These are phyloP conservation scores for Euphorbia lathyris DNA, from an alignment of 345 rosid genomes.

Conservation along the genomic window DNA sequence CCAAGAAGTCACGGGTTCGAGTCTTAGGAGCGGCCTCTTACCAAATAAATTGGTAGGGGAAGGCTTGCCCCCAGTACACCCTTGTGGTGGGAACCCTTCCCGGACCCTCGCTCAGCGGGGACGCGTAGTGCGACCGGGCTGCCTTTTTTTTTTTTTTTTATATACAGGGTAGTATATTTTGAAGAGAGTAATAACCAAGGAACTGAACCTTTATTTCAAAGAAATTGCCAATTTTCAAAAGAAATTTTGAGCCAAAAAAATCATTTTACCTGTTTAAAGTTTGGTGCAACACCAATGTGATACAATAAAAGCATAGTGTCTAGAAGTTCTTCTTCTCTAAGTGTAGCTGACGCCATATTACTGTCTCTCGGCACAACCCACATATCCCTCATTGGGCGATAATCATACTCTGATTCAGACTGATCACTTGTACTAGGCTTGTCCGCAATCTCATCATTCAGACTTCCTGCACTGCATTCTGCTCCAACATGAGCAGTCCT, in stretches of 20 bases:
- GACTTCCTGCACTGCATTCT: constrained; percentile 70
- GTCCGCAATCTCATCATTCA: constrained; percentile 81
- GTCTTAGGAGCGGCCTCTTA: too few species aligned
- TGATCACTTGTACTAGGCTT: constrained; percentile 94
- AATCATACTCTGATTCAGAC: constrained; percentile 77
- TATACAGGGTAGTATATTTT: background rate
- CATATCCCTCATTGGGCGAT: constrained; percentile 51
- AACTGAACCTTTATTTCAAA: background rate
- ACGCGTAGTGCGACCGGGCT: too few species aligned
- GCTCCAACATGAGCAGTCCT: constrained; percentile 84
- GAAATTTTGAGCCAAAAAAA: background rate
- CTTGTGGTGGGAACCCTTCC: too few species aligned
- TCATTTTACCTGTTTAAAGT: constrained; percentile 76
- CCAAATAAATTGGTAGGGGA: too few species aligned
- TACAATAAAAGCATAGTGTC: constrained; percentile 74
- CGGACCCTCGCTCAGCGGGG: too few species aligned
- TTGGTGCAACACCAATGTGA: constrained; percentile 92
- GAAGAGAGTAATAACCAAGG: background rate
- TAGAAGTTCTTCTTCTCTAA: constrained; percentile 87
- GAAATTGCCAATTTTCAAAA: background rate
- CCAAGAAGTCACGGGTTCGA: too few species aligned
- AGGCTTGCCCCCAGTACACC: too few species aligned
- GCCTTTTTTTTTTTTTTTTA: too few species aligned
- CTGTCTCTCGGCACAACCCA: constrained; percentile 55
- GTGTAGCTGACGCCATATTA: constrained; percentile 53